Conservation (phyloP, 1,139 yeast species). For the Hyphopichia wangnamkhiaoensis region DNA sequence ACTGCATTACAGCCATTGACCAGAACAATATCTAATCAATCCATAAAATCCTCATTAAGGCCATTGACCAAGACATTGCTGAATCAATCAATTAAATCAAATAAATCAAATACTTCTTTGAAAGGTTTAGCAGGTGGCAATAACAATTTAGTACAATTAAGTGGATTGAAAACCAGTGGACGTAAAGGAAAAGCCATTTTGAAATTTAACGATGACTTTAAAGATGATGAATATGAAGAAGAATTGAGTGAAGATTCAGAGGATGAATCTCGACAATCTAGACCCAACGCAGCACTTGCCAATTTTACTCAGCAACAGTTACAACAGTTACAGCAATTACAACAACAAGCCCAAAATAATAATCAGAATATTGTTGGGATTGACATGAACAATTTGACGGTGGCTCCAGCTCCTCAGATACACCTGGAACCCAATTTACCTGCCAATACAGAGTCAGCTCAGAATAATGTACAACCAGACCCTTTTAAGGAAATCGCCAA, state of each 20-base stretch:
- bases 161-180: slow-evolving; percentile 41
- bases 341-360: neutral
- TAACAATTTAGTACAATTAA: slow-evolving; percentile 8
- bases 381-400: neutral
- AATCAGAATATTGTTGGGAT: neutral
- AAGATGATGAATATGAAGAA: slow-evolving; percentile 33
- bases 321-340: neutral
- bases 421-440: neutral
- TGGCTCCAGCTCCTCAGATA: neutral
- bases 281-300: too few species aligned
- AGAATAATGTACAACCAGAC: neutral
- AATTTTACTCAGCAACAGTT: slow-evolving; percentile 1
- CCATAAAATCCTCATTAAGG: slow-evolving; percentile 25
- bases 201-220: slow-evolving; percentile 33
- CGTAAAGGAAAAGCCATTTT: slow-evolving; percentile 44
- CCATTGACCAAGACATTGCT: slow-evolving; percentile 43
- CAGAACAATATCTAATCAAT: slow-evolving; percentile 35
- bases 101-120: slow-evolving; percentile 36
- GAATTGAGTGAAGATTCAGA: slow-evolving; percentile 15
- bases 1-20: slow-evolving; percentile 43
- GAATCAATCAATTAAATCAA: slow-evolving; percentile 31
- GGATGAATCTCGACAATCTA: too few species aligned
- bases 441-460: too few species aligned
- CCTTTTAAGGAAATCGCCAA: neutral
- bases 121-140: slow-evolving; percentile 24